Percentiles rank a stretch among this genome's conserved stretches.
Evolutionary conservation across 345 rosid genomes (phyloP).

Genomic region (Angophora floribunda): DNA sequence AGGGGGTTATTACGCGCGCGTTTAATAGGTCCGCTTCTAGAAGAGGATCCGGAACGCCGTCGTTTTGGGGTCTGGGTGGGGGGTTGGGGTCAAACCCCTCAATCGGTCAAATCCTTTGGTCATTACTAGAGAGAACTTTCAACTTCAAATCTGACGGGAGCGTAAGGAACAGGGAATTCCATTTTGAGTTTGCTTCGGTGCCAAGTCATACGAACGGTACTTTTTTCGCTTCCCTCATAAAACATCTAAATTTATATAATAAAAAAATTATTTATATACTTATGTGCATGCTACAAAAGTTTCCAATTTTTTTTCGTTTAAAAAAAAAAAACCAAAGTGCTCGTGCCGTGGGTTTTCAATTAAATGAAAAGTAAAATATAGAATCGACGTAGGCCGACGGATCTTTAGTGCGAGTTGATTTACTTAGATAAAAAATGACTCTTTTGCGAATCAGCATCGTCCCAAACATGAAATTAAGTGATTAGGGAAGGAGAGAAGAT

Average conservation of each 20-base stretch:
- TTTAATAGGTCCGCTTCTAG: not conserved
- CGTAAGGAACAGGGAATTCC: accelerated
- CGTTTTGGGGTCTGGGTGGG: not conserved
- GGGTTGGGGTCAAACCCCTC: not conserved
- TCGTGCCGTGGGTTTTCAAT: not conserved
- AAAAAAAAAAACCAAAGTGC: not conserved
- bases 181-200: not conserved
- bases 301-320: not conserved
- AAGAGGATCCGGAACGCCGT: not conserved
- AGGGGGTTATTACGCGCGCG: not conserved
- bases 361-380: not conserved
- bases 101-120: not conserved
- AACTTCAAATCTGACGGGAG: not conserved
- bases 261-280: not conserved
- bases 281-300: too few species aligned
- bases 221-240: not conserved
- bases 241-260: not conserved
- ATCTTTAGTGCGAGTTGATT: not conserved
- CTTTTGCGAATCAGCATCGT: not conserved
- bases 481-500: not conserved
- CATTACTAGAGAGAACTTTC: not conserved
- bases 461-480: not conserved
- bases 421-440: not conserved
- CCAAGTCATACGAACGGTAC: not conserved
- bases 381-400: not conserved